A percentile compares a stretch with the other conserved stretches of the same genome.
Conservation (phyloP, 2,329 filamentous ascomycete genomes). For the Cytospora chrysosperma region DNA sequence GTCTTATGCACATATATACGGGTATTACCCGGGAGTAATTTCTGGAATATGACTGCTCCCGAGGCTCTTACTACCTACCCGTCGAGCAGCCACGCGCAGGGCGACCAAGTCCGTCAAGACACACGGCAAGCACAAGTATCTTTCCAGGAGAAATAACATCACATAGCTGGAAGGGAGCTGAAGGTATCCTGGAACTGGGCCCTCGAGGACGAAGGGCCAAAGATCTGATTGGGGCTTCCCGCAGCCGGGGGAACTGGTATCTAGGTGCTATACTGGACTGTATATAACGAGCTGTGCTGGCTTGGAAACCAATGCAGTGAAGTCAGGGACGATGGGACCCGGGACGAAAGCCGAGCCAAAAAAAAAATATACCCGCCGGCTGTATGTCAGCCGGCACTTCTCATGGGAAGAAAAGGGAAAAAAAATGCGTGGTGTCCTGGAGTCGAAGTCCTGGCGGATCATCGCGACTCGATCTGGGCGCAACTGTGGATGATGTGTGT, state of each 20-base stretch:
- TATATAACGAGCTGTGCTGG: constrained; percentile 13
- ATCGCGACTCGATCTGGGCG: neutral
- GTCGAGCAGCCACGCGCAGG: neutral
- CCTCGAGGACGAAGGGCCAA: neutral
- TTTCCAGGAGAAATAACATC: neutral
- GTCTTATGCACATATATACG: neutral
- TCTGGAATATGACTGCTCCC: neutral
- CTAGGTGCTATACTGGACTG: constrained; percentile 19
- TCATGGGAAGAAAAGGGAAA: neutral
- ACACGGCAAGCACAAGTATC: neutral
- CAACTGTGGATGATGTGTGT: neutral
- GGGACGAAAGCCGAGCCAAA: constrained; percentile 6
- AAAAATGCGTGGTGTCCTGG: neutral
- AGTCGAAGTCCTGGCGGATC: neutral
- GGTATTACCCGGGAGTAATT: neutral
- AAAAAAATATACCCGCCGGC: constrained; percentile 1
- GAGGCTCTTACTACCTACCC: neutral
- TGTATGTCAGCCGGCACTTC: neutral
- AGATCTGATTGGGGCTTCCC: constrained; percentile 17
- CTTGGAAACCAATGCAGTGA: constrained; percentile 4
- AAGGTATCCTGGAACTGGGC: neutral
- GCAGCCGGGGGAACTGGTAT: constrained; percentile 23
- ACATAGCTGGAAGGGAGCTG: neutral
- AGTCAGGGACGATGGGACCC: constrained; percentile 8
- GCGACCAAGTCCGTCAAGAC: neutral